phyloP scores from a whole-genome alignment of 1,139 yeast species.

The Sugiyamaella pinicola region DNA sequence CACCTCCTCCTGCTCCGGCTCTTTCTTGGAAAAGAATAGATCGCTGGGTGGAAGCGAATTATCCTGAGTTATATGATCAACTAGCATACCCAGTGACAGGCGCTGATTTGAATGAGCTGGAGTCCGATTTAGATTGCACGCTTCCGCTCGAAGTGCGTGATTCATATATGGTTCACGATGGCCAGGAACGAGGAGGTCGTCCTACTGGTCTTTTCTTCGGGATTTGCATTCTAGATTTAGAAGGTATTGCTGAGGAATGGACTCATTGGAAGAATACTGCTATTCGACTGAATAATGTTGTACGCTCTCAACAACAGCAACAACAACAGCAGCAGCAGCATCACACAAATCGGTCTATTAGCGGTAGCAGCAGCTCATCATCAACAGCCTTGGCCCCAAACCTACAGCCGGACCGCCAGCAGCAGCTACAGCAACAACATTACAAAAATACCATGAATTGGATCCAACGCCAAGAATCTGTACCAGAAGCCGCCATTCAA shows the following conservation, averaged over 20 bases:
- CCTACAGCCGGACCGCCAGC: slow-evolving; percentile 14
- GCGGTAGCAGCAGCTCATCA: slow-evolving; percentile 10
- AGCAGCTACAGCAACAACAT: slow-evolving; percentile 20
- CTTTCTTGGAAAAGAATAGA: slow-evolving; percentile 77
- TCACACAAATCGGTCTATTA: background rate
- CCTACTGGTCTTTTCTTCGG: slow-evolving; percentile 79
- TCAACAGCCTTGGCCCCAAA: slow-evolving; percentile 24
- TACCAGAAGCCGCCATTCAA: slow-evolving; percentile 75
- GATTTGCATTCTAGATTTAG: slow-evolving; percentile 68
- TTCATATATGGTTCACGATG: slow-evolving; percentile 74
- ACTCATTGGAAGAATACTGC: slow-evolving; percentile 74
- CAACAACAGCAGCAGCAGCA: slow-evolving; percentile 23
- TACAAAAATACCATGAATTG: slow-evolving; percentile 29
- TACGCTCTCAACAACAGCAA: slow-evolving; percentile 25
- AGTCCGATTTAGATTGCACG: slow-evolving; percentile 64
- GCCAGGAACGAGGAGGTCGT: slow-evolving; percentile 74
- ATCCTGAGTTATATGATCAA: slow-evolving; percentile 77
- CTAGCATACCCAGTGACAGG: slow-evolving; percentile 70
- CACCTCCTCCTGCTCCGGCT: slow-evolving; percentile 71
- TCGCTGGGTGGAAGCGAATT: slow-evolving; percentile 71
- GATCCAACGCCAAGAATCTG: slow-evolving; percentile 57
- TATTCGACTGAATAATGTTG: slow-evolving; percentile 38
- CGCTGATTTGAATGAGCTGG: slow-evolving; percentile 76
- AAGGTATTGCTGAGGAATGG: slow-evolving; percentile 69
- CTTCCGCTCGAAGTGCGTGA: slow-evolving; percentile 78